These are phyloP conservation scores for Trichoderma guizhouense DNA, from an alignment of 2,329 filamentous ascomycete genomes.

Conservation along the genomic window DNA sequence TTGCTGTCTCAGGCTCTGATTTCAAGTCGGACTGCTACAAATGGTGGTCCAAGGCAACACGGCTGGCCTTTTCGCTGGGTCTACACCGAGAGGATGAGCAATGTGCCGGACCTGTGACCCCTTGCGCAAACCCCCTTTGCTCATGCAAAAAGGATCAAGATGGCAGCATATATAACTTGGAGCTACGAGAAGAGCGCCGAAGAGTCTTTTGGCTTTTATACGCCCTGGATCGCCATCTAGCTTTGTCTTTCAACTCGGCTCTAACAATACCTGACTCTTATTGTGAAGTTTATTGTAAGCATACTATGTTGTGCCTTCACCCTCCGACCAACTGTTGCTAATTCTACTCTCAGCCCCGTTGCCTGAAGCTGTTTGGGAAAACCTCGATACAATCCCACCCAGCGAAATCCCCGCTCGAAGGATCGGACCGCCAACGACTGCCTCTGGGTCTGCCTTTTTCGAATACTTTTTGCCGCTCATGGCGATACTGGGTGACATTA, in stretches of 20 bases:
- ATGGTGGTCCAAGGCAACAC: constrained; percentile 45
- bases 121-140: constrained; percentile 32
- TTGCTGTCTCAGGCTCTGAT: constrained; percentile 45
- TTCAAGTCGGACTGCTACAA: constrained; percentile 47
- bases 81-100: constrained; percentile 39
- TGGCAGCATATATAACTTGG: constrained; percentile 30
- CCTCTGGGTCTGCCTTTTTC: constrained; percentile 44
- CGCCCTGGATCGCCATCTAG: constrained; percentile 45
- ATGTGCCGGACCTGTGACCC: constrained; percentile 28
- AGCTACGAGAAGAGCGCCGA: constrained; percentile 45
- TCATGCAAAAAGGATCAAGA: constrained; percentile 31
- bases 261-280: constrained; percentile 45
- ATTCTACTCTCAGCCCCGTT: constrained; percentile 32
- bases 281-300: constrained; percentile 39
- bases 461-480: constrained; percentile 50
- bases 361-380: constrained; percentile 40
- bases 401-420: constrained; percentile 32
- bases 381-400: constrained; percentile 32
- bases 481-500: constrained; percentile 47
- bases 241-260: constrained; percentile 44
- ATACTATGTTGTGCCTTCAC: no score
- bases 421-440: constrained; percentile 38
- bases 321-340: background rate
- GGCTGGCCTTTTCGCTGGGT: constrained; percentile 37
- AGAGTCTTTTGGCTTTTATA: constrained; percentile 49